Conservation (phyloP, 768 basidiomycete species). For the Boletus barrowsii region DNA sequence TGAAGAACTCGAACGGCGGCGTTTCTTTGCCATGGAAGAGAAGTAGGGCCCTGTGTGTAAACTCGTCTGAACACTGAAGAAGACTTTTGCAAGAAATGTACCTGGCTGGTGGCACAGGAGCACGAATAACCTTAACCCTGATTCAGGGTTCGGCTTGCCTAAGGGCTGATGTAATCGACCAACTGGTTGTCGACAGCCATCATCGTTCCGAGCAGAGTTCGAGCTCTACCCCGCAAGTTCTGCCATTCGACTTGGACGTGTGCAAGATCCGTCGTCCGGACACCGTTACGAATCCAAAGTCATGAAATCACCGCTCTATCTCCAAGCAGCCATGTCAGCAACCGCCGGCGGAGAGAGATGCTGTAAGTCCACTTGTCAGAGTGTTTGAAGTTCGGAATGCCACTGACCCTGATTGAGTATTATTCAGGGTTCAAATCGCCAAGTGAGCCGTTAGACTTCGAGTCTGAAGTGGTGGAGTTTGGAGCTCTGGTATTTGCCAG, state of each 20-base stretch:
- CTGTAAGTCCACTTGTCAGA: too few species aligned
- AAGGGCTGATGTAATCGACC: conserved; percentile 8
- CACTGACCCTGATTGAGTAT: background rate
- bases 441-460: background rate
- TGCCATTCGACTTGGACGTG: background rate
- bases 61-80: background rate
- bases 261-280: background rate
- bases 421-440: too few species aligned
- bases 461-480: background rate
- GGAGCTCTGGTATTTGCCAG: background rate
- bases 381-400: background rate
- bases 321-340: background rate
- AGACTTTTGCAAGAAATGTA: background rate
- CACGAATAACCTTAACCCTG: background rate
- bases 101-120: background rate
- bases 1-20: conserved; percentile 8
- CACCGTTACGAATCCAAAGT: background rate
- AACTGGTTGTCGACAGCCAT: too few species aligned
- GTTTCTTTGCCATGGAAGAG: conserved; percentile 11
- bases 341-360: too few species aligned
- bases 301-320: background rate
- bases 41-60: background rate
- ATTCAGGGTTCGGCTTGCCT: background rate
- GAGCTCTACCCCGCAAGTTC: background rate
- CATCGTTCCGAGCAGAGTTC: background rate